Evolutionary conservation across 1,139 yeast species (phyloP).

Genomic region (Yamadazyma siamensis): DNA sequence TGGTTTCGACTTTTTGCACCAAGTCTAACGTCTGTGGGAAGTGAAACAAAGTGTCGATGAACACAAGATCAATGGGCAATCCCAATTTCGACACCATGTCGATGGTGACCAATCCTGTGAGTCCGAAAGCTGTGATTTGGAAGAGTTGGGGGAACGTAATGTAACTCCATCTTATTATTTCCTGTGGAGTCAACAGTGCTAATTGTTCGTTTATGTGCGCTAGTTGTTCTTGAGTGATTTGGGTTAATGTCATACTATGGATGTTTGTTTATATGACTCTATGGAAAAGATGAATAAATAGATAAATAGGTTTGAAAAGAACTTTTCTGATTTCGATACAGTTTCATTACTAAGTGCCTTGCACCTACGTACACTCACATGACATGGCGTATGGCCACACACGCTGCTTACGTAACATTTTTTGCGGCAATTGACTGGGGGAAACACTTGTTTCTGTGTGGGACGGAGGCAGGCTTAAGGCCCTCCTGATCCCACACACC

Average conservation of each 20-base stretch:
- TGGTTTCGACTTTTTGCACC: conserved; percentile 52
- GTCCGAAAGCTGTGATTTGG: conserved; percentile 94
- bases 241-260: conserved; percentile 7
- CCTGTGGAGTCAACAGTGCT: conserved; percentile 57
- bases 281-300: conserved; percentile 1
- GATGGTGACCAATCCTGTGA: conserved; percentile 84
- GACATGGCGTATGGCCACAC: too few relatives aligned
- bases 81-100: conserved; percentile 71
- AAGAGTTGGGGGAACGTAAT: conserved; percentile 74
- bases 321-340: not conserved
- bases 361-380: too few relatives aligned
- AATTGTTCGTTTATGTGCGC: conserved; percentile 62
- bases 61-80: conserved; percentile 69
- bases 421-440: too few relatives aligned
- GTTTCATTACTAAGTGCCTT: too few relatives aligned
- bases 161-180: conserved; percentile 78
- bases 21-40: conserved; percentile 90
- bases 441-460: too few relatives aligned
- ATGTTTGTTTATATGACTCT: too few relatives aligned
- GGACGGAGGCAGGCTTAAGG: too few relatives aligned
- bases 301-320: not conserved
- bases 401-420: too few relatives aligned
- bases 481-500: too few relatives aligned
- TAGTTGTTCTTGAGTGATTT: conserved; percentile 38
- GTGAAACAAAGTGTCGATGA: conserved; percentile 87